Conservation (phyloP, 202 grass and related monocot species). For the Miscanthus sacchariflorus region DNA sequence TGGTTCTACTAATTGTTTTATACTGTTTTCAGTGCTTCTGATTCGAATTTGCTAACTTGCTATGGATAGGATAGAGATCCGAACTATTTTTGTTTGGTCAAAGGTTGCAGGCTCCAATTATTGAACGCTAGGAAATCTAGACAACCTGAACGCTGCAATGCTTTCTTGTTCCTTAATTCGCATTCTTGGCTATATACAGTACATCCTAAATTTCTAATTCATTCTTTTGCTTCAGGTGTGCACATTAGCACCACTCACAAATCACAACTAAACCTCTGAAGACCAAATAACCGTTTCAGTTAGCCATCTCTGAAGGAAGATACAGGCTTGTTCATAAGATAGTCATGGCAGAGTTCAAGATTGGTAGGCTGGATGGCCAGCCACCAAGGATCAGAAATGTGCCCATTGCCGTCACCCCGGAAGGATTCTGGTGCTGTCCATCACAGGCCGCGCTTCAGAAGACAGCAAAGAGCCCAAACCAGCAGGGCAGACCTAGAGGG, state of each 20-base stretch:
- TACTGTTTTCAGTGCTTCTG: neutral
- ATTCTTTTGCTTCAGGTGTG: constrained; percentile 43
- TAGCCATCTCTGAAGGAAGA: constrained; percentile 41
- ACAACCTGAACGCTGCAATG: neutral
- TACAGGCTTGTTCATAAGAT: constrained; percentile 11
- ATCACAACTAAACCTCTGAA: neutral
- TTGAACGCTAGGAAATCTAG: neutral
- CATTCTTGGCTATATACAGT: neutral
- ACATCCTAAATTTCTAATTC: neutral
- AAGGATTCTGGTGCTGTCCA: constrained; percentile 95
- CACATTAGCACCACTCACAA: neutral
- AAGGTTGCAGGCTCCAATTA: neutral
- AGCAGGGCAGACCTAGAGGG: constrained; percentile 60
- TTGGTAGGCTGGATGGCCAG: constrained; percentile 58
- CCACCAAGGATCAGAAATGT: constrained; percentile 73
- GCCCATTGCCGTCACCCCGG: constrained; percentile 80
- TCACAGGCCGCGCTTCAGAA: constrained; percentile 74
- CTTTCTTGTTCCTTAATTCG: neutral
- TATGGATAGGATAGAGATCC: neutral
- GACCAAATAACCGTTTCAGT: neutral
- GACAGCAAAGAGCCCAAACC: constrained; percentile 66
- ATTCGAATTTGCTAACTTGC: neutral
- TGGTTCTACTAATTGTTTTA: neutral
- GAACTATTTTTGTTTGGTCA: neutral
- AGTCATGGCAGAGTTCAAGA: constrained; percentile 78